phyloP scores from a whole-genome alignment of 345 rosid species.

The Hevea brasiliensis region DNA sequence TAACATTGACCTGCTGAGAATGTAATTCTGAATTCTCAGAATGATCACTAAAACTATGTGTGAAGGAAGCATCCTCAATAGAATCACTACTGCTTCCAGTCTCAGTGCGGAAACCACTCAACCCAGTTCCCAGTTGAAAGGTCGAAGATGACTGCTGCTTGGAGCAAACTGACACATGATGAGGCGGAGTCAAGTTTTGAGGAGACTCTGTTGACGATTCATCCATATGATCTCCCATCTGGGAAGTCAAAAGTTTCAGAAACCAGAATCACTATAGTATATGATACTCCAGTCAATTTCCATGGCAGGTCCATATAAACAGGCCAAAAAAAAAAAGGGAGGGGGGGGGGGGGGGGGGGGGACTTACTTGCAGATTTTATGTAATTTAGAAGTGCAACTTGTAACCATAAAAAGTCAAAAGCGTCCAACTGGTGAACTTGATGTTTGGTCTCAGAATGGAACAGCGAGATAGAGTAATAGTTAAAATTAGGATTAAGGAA shows the following conservation, averaged over 20 bases:
- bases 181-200: background rate
- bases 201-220: constrained; percentile 2
- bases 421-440: background rate
- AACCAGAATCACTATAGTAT: background rate
- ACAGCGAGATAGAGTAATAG: background rate
- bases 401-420: constrained; percentile 1
- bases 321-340: background rate
- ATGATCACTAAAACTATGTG: background rate
- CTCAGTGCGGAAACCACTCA: constrained; percentile 2
- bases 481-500: background rate
- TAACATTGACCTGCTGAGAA: background rate
- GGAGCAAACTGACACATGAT: constrained; percentile 7
- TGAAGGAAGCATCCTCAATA: background rate
- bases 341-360: no score
- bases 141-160: constrained; percentile 4
- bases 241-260: background rate
- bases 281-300: background rate
- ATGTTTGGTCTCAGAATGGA: background rate
- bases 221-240: constrained; percentile 13
- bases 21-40: background rate
- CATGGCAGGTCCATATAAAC: background rate
- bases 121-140: background rate
- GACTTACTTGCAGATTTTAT: background rate
- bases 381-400: background rate
- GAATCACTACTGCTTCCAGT: constrained; percentile 6